phyloP scores from a whole-genome alignment of 2,329 filamentous ascomycete species.

The Epicoccum sorghinum region DNA sequence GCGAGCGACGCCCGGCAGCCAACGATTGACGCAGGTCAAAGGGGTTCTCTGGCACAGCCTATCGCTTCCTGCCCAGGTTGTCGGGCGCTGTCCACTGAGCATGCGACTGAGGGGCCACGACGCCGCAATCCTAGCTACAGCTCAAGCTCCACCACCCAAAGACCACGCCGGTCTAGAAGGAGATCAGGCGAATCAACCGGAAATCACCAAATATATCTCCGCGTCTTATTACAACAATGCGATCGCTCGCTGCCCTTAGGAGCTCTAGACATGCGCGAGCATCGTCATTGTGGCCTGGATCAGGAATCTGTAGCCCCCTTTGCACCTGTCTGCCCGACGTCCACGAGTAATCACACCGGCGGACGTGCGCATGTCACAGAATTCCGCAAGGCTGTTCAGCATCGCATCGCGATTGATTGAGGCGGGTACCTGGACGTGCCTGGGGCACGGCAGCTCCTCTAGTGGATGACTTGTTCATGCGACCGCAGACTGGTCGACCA shows the following conservation, averaged over 20 bases:
- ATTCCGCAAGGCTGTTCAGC: constrained; percentile 2
- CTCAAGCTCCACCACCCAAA: constrained; percentile 23
- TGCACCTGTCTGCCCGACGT: not conserved
- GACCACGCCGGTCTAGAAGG: constrained; percentile 9
- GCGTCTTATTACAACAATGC: constrained; percentile 8
- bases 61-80: constrained; percentile 9
- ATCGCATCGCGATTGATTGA: not conserved
- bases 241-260: constrained; percentile 1
- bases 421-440: constrained; percentile 4
- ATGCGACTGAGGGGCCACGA: constrained; percentile 29
- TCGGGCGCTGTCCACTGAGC: constrained; percentile 17
- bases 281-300: constrained; percentile 2
- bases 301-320: constrained; percentile 3
- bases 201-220: constrained; percentile 11
- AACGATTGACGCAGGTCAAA: constrained; percentile 5
- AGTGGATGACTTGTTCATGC: constrained; percentile 14
- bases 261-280: constrained; percentile 7
- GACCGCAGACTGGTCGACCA: constrained; percentile 9
- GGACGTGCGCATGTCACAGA: not conserved
- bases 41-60: constrained; percentile 19
- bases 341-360: constrained; percentile 1
- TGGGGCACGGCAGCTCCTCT: not conserved
- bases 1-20: constrained; percentile 10
- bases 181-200: constrained; percentile 12
- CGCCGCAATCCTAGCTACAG: constrained; percentile 24